Evolutionary conservation across 768 basidiomycete genomes (phyloP), one percentile per base, ranked within the genome.

Genomic region (Amyloporia xantha): DNA sequence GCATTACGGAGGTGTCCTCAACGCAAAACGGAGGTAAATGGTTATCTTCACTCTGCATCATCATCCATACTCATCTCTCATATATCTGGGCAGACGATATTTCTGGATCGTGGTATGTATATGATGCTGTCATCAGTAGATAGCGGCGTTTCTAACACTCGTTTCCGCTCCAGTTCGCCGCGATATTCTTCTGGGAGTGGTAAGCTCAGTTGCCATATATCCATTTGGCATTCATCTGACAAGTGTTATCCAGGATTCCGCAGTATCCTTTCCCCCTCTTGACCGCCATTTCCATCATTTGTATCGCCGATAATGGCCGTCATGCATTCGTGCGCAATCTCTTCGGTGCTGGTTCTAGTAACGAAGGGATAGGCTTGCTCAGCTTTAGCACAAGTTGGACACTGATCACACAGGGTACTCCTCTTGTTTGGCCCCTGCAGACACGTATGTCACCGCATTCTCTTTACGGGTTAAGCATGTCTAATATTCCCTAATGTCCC

Each of bases 371-470:
- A 12, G 76, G 76, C 3, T 49, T 77, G 39, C 57, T 75, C 30
- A 73, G 71, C 27, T 75, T 77, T 55, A 62, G 69, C 46, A 68
- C 72, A 20, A 71, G 70, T 38, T 77, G 76, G 76, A 77, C 75
- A 5, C 64, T 79, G 19, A 78, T 79, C 52, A 73, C 72, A 1
- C 77, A 79, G 57, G 77, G 76, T 3, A 71, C 62, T 40, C 78
- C 78, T 0, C 63, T 80, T 5, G 72, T 75, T 7, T 79, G 77
- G 77, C 78, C 78, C 5, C 67, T 77, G 42, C 72, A 75, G 53
- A 78, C 78, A 0, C 78, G 74, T 73, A 56, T 27, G 72, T 67
- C 5, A 21, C 48, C 27, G 44, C 36, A 1, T 15, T 23, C 19
- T 12, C 21, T 17, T 41, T 4, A 35, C 39, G 40, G n/a, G n/a